These are phyloP conservation scores for Umbelopsis sp. DNA, from an alignment of 192 early-diverging fungal species.

Conservation along the genomic window DNA sequence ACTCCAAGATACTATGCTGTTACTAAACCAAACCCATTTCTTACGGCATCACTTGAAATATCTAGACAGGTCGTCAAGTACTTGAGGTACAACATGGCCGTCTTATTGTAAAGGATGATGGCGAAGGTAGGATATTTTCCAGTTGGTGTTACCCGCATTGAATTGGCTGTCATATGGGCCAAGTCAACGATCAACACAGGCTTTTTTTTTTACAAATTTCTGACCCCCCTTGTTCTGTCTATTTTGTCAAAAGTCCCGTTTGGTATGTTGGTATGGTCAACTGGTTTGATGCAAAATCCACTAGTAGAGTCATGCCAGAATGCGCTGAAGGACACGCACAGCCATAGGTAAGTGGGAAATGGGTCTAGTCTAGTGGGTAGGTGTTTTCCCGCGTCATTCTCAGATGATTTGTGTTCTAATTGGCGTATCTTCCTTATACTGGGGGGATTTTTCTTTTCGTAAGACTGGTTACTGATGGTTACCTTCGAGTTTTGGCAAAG, in stretches of 20 bases:
- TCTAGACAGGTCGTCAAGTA: constrained; percentile 28
- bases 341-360: constrained; percentile 25
- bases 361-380: neutral
- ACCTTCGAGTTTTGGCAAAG: neutral
- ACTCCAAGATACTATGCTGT: neutral
- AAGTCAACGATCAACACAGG: too few species aligned
- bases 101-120: constrained; percentile 53
- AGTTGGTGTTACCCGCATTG: neutral
- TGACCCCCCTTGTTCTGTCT: neutral
- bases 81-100: constrained; percentile 53
- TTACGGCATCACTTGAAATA: too few species aligned
- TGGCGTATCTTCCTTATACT: neutral
- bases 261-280: constrained; percentile 75
- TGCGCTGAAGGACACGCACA: constrained; percentile 34
- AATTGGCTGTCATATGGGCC: too few species aligned
- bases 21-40: too few species aligned
- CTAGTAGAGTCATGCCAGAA: constrained; percentile 54
- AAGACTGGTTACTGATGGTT: neutral
- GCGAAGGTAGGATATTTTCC: constrained; percentile 32
- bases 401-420: too few species aligned
- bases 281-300: constrained; percentile 68
- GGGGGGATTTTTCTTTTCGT: neutral
- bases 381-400: too few species aligned
- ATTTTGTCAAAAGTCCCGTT: constrained; percentile 49
- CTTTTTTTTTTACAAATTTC: too few species aligned